Base-by-base conservation (phyloP, 768 basidiomycete species). In the Podaxis sp. region DNA sequence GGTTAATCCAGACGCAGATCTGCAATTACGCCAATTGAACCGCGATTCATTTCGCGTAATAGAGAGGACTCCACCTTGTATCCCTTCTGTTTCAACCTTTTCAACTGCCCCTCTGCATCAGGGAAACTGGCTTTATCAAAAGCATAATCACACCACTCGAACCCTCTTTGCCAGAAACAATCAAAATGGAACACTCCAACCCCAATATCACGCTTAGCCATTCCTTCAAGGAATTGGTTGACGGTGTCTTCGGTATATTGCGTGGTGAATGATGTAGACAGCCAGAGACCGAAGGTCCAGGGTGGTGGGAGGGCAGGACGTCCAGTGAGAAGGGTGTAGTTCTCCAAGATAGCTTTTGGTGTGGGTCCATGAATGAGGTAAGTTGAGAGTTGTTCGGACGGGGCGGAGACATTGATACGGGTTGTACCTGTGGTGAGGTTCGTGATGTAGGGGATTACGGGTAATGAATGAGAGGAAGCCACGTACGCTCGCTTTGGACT, bases 221-320 rank as follows among this genome's bases (percentile, higher is more conserved):
- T 80, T 7, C 78, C 81, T 38, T 78, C 66, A 4, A 83, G 71
- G 69, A 81, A 82, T 37, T 71, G 64, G 6, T 74, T 75, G 38
- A 83, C 79, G 2, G 81, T 83, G 46, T 73, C 67, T 65, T 79
- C 74, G 61, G 79, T 74, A 65, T 81, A 82, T 24, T 72, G 70
- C 0, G 80, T 82, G 2, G 78, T 76, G 69, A 82, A 83, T 2
- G 78, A 80, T 0, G 81, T 81, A 12, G 79, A 77, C 7, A 82
- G 71, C 77, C 78, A 82, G 13, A 82, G 76, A 41, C 79, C 78
- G 67, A 80, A 82, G 4, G 80, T 76, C 80, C 81, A 82, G 0
- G 76, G 72, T 12, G 81, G 81, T 11, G 81, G 81, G 17, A 82
- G 74, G 2, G 75, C 76, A 33, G 78, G 77, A 13, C 76, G 74